Conservation (phyloP, 768 basidiomycete species). For the Phlebiopsis flavidoalba region DNA sequence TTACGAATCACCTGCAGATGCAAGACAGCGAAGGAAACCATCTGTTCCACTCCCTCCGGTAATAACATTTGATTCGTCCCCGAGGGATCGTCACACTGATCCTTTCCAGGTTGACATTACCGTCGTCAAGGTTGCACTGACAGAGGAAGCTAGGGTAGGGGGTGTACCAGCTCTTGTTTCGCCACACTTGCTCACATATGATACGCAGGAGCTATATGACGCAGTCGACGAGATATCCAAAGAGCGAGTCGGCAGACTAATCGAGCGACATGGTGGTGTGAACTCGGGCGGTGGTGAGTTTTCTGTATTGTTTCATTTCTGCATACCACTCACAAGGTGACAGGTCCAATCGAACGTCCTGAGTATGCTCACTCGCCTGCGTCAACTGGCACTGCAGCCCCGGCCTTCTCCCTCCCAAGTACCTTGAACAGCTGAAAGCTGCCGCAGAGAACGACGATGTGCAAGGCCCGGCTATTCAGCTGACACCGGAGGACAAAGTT, state of each 20-base stretch:
- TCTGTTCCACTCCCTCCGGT: conserved; percentile 75
- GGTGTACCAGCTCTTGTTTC: conserved; percentile 18
- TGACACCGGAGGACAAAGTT: conserved; percentile 52
- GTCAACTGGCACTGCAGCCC: conserved; percentile 82
- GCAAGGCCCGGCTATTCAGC: conserved; percentile 25
- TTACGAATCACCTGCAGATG: conserved; percentile 39
- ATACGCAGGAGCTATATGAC: conserved; percentile 51
- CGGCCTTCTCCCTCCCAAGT: conserved; percentile 63
- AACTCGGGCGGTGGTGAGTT: conserved; percentile 33
- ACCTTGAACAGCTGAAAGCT: conserved; percentile 55
- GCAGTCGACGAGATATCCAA: conserved; percentile 59
- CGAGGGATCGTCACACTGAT: background rate
- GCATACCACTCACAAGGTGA: background rate
- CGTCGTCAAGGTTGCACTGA: conserved; percentile 62
- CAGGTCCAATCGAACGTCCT: conserved; percentile 68
- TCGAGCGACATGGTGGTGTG: conserved; percentile 36
- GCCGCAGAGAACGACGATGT: conserved; percentile 30
- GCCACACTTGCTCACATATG: conserved; percentile 17
- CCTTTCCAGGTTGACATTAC: conserved; percentile 67
- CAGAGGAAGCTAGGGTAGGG: conserved; percentile 44
- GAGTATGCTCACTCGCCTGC: conserved; percentile 81
- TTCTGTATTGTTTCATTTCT: background rate
- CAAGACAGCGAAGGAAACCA: conserved; percentile 72
- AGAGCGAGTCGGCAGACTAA: conserved; percentile 52
- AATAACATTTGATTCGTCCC: conserved; percentile 9